Conservation (phyloP, 257 asterid genomes). For the Cruciata laevipes region DNA sequence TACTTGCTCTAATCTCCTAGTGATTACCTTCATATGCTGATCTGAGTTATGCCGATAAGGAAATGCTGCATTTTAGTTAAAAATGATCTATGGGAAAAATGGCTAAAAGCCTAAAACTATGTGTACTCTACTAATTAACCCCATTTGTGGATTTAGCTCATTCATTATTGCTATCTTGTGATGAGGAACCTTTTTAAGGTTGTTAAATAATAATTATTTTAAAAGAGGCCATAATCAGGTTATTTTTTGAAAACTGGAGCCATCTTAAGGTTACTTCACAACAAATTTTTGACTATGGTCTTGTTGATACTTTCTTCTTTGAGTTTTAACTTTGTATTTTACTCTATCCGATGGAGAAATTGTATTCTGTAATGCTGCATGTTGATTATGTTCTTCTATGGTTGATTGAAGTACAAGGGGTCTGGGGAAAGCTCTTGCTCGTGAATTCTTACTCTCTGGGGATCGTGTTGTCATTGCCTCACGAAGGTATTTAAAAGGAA, state of each 20-base stretch:
- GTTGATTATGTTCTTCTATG: constrained; percentile 17
- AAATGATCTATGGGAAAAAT: not conserved
- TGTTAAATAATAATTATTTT: not conserved
- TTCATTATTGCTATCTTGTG: not conserved
- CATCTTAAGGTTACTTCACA: not conserved
- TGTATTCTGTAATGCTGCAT: not conserved
- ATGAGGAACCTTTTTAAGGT: not conserved
- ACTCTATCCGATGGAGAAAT: not conserved
- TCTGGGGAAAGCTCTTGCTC: constrained; percentile 96
- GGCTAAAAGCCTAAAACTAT: no score
- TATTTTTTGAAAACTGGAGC: not conserved
- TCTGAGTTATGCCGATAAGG: not conserved
- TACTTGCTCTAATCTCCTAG: not conserved
- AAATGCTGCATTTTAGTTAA: not conserved
- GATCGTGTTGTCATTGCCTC: constrained; percentile 85
- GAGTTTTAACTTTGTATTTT: not conserved
- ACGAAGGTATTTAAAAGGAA: constrained; percentile 56
- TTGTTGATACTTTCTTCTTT: constrained; percentile 3
- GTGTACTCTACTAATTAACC: not conserved
- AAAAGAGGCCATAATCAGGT: not conserved
- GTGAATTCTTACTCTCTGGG: constrained; percentile 91
- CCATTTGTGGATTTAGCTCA: not conserved
- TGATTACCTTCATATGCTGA: not conserved
- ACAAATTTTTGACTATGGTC: not conserved
- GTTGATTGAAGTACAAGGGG: constrained; percentile 78